phyloP scores from a whole-genome alignment of 108 stramenopile genomes.

The Licmophora abbreviata region DNA sequence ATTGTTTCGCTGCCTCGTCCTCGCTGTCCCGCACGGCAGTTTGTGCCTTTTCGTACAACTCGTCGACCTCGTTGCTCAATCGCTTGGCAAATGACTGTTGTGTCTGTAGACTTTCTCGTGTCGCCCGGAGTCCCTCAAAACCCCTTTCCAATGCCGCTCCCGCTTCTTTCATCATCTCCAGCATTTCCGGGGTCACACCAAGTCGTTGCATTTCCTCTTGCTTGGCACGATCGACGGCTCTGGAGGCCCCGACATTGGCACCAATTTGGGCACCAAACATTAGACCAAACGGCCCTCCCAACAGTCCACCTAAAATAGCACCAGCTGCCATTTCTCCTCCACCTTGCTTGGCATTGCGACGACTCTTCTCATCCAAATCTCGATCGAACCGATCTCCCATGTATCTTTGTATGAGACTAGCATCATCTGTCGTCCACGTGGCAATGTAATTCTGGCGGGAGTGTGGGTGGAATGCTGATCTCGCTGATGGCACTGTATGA shows the following conservation, averaged over 20 bases:
- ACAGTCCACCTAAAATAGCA: slow-evolving; percentile 63
- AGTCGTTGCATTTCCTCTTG: slow-evolving; percentile 68
- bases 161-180: slow-evolving; percentile 56
- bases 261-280: slow-evolving; percentile 79
- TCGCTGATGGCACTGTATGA: too few species aligned
- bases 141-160: slow-evolving; percentile 50
- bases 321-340: slow-evolving; percentile 63
- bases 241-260: slow-evolving; percentile 36
- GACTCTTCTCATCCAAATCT: slow-evolving; percentile 19
- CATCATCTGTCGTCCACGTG: too few species aligned
- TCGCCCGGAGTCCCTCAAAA: slow-evolving; percentile 54
- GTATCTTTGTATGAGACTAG: too few species aligned
- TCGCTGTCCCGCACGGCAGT: slow-evolving; percentile 37
- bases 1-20: slow-evolving; percentile 50
- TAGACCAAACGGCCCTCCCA: slow-evolving; percentile 74
- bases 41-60: slow-evolving; percentile 63
- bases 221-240: slow-evolving; percentile 49
- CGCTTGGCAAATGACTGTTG: slow-evolving; percentile 53
- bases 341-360: slow-evolving; percentile 13
- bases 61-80: slow-evolving; percentile 42
- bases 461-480: too few species aligned
- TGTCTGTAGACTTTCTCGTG: slow-evolving; percentile 53
- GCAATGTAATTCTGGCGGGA: too few species aligned
- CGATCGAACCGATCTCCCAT: slow-evolving; percentile 21
- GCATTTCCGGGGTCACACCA: slow-evolving; percentile 71